phyloP scores from a whole-genome alignment of 2,329 filamentous ascomycete genomes.

The Cladosporium sphaerospermum region DNA sequence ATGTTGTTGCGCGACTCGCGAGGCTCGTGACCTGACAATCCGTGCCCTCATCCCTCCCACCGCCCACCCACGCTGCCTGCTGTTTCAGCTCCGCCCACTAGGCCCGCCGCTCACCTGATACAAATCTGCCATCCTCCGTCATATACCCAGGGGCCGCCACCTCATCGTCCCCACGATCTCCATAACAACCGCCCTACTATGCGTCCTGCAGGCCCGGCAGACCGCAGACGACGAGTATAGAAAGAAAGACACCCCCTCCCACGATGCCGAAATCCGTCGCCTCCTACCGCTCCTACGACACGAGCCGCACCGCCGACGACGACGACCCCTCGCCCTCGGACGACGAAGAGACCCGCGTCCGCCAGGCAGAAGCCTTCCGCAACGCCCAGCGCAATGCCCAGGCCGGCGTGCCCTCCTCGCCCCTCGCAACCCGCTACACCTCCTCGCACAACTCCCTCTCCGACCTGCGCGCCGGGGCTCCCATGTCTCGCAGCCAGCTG shows the following conservation, averaged over 20 bases:
- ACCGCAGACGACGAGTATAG: neutral
- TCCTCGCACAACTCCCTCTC: conserved; percentile 1
- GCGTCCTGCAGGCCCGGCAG: neutral
- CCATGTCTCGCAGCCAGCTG: conserved; percentile 19
- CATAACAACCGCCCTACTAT: conserved; percentile 5
- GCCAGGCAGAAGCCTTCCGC: conserved; percentile 27
- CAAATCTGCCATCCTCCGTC: neutral
- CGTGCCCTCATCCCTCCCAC: neutral
- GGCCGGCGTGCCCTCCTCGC: conserved; percentile 20
- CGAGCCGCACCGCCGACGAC: conserved; percentile 29
- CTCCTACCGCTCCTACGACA: conserved; percentile 27
- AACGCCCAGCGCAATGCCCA: conserved; percentile 30
- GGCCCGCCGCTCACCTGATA: conserved; percentile 1
- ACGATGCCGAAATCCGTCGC: conserved; percentile 31
- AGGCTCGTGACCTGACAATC: too few relatives aligned
- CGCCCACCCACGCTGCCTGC: neutral
- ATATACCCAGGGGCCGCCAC: neutral
- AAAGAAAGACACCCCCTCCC: neutral
- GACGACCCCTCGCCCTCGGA: conserved; percentile 24
- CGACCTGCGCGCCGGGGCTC: neutral
- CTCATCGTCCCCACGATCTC: neutral
- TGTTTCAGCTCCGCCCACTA: conserved; percentile 9
- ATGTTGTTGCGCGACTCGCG: neutral
- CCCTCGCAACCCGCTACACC: conserved; percentile 16
- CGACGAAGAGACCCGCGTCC: conserved; percentile 26